Conservation (phyloP, 2,329 filamentous ascomycete species). For the Sclerotinia sclerotiorum region DNA sequence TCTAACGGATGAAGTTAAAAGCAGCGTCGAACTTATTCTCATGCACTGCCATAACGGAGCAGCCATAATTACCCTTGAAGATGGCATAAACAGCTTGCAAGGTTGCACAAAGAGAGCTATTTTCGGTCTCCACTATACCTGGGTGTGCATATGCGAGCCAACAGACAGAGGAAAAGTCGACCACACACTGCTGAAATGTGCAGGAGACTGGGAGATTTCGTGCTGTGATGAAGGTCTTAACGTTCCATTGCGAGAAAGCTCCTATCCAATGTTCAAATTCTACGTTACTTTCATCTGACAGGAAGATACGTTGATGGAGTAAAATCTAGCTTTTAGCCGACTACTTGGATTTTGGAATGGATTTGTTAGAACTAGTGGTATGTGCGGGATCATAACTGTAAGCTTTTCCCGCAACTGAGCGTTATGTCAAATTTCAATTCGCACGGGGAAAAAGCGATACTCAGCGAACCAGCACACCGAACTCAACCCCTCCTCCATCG, state of each 20-base stretch:
- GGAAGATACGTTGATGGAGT: neutral
- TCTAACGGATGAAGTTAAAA: slow-evolving; percentile 1
- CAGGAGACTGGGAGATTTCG: slow-evolving; percentile 9
- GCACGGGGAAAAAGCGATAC: slow-evolving; percentile 18
- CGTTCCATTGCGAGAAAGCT: slow-evolving; percentile 1
- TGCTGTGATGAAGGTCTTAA: slow-evolving; percentile 10
- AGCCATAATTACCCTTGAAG: slow-evolving; percentile 14
- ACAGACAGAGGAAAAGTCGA: slow-evolving; percentile 16
- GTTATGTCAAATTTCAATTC: slow-evolving; percentile 16
- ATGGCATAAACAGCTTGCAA: slow-evolving; percentile 8
- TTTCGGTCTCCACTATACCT: slow-evolving; percentile 16
- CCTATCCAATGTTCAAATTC: neutral
- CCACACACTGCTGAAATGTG: slow-evolving; percentile 22
- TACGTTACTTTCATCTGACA: slow-evolving; percentile 4
- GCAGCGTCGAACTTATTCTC: slow-evolving; percentile 13
- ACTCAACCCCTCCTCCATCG: slow-evolving; percentile 1
- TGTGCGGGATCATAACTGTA: slow-evolving; percentile 13
- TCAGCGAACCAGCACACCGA: slow-evolving; percentile 16
- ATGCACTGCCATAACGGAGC: slow-evolving; percentile 18
- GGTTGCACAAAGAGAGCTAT: slow-evolving; percentile 22
- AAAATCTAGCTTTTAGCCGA: neutral
- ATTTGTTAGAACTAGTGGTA: slow-evolving; percentile 1
- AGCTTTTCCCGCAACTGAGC: slow-evolving; percentile 6
- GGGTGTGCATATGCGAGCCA: slow-evolving; percentile 24
- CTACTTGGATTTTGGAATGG: neutral